Evolutionary conservation across 345 rosid species (phyloP), one percentile per base, ranked within the genome.

Genomic region (Linum usitatissimum): DNA sequence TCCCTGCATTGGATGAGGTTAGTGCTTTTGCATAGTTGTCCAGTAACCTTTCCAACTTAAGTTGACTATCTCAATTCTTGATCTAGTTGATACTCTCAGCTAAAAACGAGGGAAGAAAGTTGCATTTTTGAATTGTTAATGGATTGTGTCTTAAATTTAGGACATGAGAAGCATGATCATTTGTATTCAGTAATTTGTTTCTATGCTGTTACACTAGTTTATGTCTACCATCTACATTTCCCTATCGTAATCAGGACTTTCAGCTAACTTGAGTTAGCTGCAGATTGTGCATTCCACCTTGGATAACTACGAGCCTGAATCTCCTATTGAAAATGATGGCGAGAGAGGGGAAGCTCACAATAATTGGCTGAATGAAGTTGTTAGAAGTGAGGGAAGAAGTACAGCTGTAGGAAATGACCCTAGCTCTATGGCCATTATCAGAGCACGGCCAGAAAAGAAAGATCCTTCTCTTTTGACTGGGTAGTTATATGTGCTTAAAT

Each of bases 311-410:
- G 92, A 80, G 77, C 75, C 83, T 1, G 77, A 83, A 56, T 66
- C 61, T 14, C 64, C 65, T 55, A 68, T 62, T 51, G 86, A 79
- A 75, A 71, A 73, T 23, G 71, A 76, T 57, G 80, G 75, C 63
- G 84, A 76, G 67, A 80, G 94, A 68, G 87, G 69, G 49, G 96
- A 80, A 66, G 68, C 77, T 18, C 91, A 81, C 64, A 87, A 77
- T 74, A 86, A 87, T 75, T 93, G 99, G 99, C 90, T 93, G 18
- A 86, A 90, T 68, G 99, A 88, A 82, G 98, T 93, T 45, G 86
- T 93, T 64, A 81, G 96, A 80, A 79, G 85, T 65, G 97, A 93
- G 77, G 91, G 92, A 19, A 79, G 96, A 81, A 84, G 79, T 72
- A 75, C 76, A 21, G 53, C 17, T 65, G 69, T 38, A 51, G 65